Evolutionary conservation across 495 filamentous ascomycete species (phyloP).

Genomic region (Evernia prunastri): DNA sequence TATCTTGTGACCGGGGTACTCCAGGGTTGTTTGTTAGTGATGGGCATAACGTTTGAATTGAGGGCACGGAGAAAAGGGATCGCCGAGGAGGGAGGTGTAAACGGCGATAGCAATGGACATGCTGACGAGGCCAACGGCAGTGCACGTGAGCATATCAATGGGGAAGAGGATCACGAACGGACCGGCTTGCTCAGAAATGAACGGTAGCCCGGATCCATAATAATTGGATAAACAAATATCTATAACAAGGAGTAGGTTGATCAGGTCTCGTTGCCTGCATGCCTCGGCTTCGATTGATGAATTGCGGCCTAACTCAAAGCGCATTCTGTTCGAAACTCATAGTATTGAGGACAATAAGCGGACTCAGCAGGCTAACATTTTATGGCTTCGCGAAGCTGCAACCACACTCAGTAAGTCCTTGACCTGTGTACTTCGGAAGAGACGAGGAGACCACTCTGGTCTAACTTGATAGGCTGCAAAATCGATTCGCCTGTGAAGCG

Average conservation of each 20-base stretch:
- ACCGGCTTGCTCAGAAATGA: slow-evolving; percentile 21
- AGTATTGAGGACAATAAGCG: neutral
- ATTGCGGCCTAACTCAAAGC: neutral
- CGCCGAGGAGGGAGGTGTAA: neutral
- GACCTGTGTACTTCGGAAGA: neutral
- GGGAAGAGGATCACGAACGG: slow-evolving; percentile 16
- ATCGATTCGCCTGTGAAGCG: neutral
- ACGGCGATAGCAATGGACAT: slow-evolving; percentile 11
- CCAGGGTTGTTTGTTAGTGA: slow-evolving; percentile 72
- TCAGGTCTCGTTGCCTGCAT: neutral
- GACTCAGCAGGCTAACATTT: neutral
- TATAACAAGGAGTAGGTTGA: neutral
- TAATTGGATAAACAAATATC: neutral
- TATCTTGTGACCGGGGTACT: slow-evolving; percentile 77
- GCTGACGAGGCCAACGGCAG: neutral
- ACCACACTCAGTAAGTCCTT: neutral
- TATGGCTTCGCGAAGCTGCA: neutral
- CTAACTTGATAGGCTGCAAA: neutral
- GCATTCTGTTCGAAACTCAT: neutral
- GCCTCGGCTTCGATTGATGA: neutral
- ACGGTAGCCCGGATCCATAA: neutral
- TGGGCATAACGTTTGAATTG: slow-evolving; percentile 74
- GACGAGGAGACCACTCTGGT: neutral
- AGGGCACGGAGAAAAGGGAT: slow-evolving; percentile 18
- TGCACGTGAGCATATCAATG: neutral